phyloP scores from a whole-genome alignment of 2,329 filamentous ascomycete genomes.

The Scedosporium minutisporum region DNA sequence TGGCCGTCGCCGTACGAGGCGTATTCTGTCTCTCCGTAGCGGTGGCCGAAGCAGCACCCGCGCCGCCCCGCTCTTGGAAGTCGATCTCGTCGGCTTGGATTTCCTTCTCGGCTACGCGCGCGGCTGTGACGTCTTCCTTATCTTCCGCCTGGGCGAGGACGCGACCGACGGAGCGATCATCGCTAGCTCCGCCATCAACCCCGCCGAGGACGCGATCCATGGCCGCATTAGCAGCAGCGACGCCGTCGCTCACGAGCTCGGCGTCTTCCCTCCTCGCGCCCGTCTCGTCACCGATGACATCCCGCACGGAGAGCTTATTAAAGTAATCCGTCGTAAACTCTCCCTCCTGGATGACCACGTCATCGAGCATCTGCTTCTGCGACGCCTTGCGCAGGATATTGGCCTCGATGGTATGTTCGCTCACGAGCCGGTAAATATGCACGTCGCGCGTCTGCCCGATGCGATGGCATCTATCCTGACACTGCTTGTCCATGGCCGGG shows the following conservation, averaged over 20 bases:
- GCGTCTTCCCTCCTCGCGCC: conserved; percentile 8
- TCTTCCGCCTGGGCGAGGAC: conserved; percentile 88
- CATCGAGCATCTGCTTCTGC: conserved; percentile 95
- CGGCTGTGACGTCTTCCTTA: conserved; percentile 80
- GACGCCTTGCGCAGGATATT: conserved; percentile 95
- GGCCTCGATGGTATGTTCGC: conserved; percentile 91
- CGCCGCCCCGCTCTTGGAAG: conserved; percentile 56
- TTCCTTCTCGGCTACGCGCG: conserved; percentile 80
- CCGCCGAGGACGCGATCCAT: conserved; percentile 75
- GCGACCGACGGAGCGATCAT: conserved; percentile 50
- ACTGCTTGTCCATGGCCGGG: conserved; percentile 98
- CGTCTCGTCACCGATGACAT: conserved; percentile 44
- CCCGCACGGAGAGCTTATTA: conserved; percentile 64
- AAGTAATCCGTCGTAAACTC: conserved; percentile 97
- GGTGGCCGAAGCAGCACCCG: conserved; percentile 31
- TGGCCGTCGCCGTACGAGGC: conserved; percentile 27
- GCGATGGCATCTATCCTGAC: conserved; percentile 91
- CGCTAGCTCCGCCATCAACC: conserved; percentile 17
- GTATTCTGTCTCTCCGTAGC: conserved; percentile 44
- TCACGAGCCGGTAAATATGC: conserved; percentile 91
- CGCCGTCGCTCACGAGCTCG: conserved; percentile 42
- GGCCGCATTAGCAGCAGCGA: conserved; percentile 61
- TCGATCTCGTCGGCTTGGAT: conserved; percentile 78
- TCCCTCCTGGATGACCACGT: conserved; percentile 96
- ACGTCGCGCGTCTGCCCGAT: conserved; percentile 97